Base-by-base conservation (phyloP, 495 filamentous ascomycete genomes). In the Penicillium riverlandense region DNA sequence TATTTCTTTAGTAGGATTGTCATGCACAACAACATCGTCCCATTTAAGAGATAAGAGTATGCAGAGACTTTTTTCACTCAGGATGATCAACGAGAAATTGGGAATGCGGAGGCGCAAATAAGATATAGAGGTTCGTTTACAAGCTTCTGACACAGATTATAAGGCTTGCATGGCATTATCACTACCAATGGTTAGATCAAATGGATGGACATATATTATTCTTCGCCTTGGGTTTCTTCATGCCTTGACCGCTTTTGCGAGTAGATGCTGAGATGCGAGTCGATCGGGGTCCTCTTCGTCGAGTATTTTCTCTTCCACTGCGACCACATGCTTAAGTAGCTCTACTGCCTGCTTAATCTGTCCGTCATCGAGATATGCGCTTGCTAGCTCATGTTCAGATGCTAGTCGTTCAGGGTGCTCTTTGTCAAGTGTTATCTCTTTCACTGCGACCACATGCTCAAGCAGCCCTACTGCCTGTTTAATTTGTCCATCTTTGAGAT, bases 361-460 rank as follows among this genome's bases (percentile, higher is more conserved):
- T 16, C 62, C 56, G 41, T 56, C 45, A 27, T 28, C 8, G 31
- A 29, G 8, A 40, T 62, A 69, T 48, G 38, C 45, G 56, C 29
- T 38, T 48, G 59, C 65, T 14, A 71, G 63, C 13, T 31, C 37
- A 38, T 61, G 48, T 44, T 70, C 50, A 29, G 63, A 70, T 12
- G 34, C 22, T 13, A 69, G 55, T 43, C 57, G 55, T 38, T 35
- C 11, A 11, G 46, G 45, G 47, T 67, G 41, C 8, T 59, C 50
- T 45, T 60, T 48, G 16, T 35, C 30, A 12, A 56, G 47, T 10
- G 40, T 36, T 31, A 38, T 16, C 44, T 54, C 12, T 44, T 44
- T 5, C 14, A 69, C 51, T 11, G 40, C 45, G 9, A 69, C 59
- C n/a, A 68, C 62, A 15, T 59, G 52, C 49, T 73, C 55, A 11